phyloP scores from a whole-genome alignment of 345 rosid genomes.

The Arabis alpina region DNA sequence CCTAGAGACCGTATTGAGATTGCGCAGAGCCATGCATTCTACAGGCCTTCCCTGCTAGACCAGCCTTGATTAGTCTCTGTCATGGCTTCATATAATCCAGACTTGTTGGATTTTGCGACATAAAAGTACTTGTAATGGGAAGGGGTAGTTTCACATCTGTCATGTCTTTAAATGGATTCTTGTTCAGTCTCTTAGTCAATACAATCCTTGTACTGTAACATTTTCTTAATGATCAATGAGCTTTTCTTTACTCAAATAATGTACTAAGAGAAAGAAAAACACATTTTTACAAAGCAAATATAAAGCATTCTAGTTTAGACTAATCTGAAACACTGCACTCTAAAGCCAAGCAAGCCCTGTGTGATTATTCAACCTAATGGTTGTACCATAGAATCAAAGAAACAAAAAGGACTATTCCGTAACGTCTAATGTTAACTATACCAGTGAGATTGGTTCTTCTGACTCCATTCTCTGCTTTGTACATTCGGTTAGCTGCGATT shows the following conservation, averaged over 20 bases:
- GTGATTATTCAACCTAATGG: constrained; percentile 22
- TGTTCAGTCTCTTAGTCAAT: constrained; percentile 4
- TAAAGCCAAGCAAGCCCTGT: constrained; percentile 22
- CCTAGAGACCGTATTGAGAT: constrained; percentile 92
- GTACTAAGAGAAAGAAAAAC: neutral
- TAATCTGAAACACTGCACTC: constrained; percentile 14
- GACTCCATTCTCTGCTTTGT: constrained; percentile 37
- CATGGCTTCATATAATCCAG: constrained; percentile 20
- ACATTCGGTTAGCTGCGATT: constrained; percentile 35
- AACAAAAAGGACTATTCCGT: constrained; percentile 28
- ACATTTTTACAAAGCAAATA: constrained; percentile 8
- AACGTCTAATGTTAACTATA: constrained; percentile 42
- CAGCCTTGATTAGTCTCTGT: constrained; percentile 41
- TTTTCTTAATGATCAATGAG: constrained; percentile 21
- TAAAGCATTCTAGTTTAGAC: constrained; percentile 25
- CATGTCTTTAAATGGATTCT: constrained; percentile 25
- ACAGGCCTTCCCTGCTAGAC: constrained; percentile 85
- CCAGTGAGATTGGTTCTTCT: constrained; percentile 30
- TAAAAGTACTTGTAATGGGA: constrained; percentile 3
- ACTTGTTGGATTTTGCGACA: constrained; percentile 8
- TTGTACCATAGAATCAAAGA: constrained; percentile 26
- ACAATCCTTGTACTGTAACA: constrained; percentile 22
- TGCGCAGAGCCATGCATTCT: constrained; percentile 90
- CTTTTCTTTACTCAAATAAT: neutral
- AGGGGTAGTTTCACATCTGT: constrained; percentile 17